Evolutionary conservation across 2,329 filamentous ascomycete genomes (phyloP).

Genomic region (Colletotrichum tropicicola): DNA sequence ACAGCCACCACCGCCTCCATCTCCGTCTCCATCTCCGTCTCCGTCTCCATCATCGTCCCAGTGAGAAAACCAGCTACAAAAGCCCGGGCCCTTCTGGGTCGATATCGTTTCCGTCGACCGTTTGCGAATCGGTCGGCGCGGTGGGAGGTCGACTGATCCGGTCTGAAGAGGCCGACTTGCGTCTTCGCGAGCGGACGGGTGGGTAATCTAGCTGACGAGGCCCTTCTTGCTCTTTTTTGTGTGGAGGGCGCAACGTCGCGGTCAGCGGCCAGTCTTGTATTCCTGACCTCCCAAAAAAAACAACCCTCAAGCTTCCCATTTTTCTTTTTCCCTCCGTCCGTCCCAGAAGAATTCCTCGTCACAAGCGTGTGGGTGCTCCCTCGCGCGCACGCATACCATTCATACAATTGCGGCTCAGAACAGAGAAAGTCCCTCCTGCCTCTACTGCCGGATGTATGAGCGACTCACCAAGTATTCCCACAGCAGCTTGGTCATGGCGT

Average conservation of each 20-base stretch:
- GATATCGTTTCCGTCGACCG: constrained; percentile 8
- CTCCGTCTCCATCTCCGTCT: too few relatives aligned
- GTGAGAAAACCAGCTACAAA: background rate
- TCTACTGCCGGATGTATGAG: constrained; percentile 10
- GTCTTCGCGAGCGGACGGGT: constrained; percentile 6
- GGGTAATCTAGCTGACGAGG: constrained; percentile 42
- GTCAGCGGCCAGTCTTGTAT: constrained; percentile 24
- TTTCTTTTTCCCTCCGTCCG: too few relatives aligned
- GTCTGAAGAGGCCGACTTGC: background rate
- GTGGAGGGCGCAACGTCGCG: constrained; percentile 8
- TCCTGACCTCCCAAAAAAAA: background rate
- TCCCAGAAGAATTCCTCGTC: too few relatives aligned
- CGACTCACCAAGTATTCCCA: constrained; percentile 80
- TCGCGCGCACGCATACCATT: background rate
- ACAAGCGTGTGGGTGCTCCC: background rate
- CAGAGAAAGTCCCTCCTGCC: background rate
- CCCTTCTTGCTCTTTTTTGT: constrained; percentile 51
- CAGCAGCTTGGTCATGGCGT: constrained; percentile 87
- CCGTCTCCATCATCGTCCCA: too few relatives aligned
- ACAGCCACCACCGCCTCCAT: background rate
- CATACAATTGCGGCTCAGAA: too few relatives aligned
- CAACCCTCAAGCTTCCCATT: background rate
- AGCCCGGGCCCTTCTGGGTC: background rate
- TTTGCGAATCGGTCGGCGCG: background rate
- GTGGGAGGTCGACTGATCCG: background rate